These are phyloP conservation scores for Sugiyamaella americana DNA, from an alignment of 805 yeast genomes.

Conservation along the genomic window DNA sequence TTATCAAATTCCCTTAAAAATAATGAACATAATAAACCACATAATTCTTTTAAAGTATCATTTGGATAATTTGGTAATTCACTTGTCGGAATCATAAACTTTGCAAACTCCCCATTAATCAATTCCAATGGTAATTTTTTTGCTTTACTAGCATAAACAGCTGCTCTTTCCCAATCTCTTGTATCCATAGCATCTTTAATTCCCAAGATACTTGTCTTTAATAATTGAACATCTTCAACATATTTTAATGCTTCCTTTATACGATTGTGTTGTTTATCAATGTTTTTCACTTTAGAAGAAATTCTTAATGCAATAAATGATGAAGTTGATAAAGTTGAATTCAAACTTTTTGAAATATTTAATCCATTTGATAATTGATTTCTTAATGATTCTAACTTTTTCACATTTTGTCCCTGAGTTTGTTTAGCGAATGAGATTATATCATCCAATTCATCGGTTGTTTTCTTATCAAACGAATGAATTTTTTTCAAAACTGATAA, in stretches of 20 bases:
- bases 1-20: conserved; percentile 59
- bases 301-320: conserved; percentile 60
- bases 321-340: conserved; percentile 50
- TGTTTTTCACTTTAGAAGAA: conserved; percentile 59
- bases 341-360: conserved; percentile 49
- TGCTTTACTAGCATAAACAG: conserved; percentile 54
- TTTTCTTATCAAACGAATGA: conserved; percentile 4
- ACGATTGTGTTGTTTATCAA: conserved; percentile 64
- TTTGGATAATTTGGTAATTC: conserved; percentile 78
- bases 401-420: conserved; percentile 20
- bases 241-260: conserved; percentile 57
- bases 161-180: conserved; percentile 71
- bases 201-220: conserved; percentile 59
- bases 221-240: conserved; percentile 57
- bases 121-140: conserved; percentile 47
- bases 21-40: conserved; percentile 46
- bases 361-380: conserved; percentile 27
- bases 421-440: background rate
- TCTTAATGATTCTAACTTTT: conserved; percentile 26
- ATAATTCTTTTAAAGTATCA: conserved; percentile 52
- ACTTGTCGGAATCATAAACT: conserved; percentile 75
- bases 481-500: conserved; percentile 11
- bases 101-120: conserved; percentile 63
- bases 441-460: conserved; percentile 3
- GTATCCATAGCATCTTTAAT: conserved; percentile 64